Evolutionary conservation across 2,329 filamentous ascomycete species (phyloP), one percentile per base, ranked within the genome.

Genomic region (Penicillium sp.): DNA sequence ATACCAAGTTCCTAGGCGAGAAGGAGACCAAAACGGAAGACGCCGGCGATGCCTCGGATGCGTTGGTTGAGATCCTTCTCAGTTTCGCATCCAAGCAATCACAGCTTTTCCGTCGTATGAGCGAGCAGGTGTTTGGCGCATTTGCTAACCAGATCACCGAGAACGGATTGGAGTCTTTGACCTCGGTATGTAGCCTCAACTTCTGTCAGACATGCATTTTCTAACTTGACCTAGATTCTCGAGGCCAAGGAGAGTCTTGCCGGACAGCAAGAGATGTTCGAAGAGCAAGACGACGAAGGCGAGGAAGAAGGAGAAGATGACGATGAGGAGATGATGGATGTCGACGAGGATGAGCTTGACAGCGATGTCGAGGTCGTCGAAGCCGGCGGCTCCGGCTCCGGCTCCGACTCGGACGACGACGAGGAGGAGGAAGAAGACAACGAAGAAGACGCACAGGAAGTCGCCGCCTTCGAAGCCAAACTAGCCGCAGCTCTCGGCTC

Each of bases 41-140:
- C 65, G 74, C 78, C 1, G 68, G 70, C 0, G 73, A 76, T 60
- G 75, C 75, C 2, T 89, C 91, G 0, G 87, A 90, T 67, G 82
- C 91, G 27, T 76, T 97, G 9, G 86, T 97, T 2, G 94, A 97
- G 68, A 89, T 97, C 50, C 76, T 99, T 8, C 80, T 97, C n/a
- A 90, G 91, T 51, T 91, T 97, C 76, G 84, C 95, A 2, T 90
- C 92, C 0, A 91, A 91, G 60, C 90, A 88, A 4, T 96, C 92
- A 1, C 85, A 87, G 10, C 79, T 97, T 50, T 90, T 96, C 78
- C 86, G 91, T 31, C 91, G 92, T 66, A 87, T 95, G 52, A 91
- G 91, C 6, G 87, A 93, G 70, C 89, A 94, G 68, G 92, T 96
- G 0, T 97, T 97, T 70, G 84, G 87, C 25, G 86, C 88, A 1